Percentiles rank a stretch among this genome's conserved stretches.
These are phyloP conservation scores for Trichoderma arundinaceum DNA, from an alignment of 2,329 filamentous ascomycete genomes.

Conservation along the genomic window DNA sequence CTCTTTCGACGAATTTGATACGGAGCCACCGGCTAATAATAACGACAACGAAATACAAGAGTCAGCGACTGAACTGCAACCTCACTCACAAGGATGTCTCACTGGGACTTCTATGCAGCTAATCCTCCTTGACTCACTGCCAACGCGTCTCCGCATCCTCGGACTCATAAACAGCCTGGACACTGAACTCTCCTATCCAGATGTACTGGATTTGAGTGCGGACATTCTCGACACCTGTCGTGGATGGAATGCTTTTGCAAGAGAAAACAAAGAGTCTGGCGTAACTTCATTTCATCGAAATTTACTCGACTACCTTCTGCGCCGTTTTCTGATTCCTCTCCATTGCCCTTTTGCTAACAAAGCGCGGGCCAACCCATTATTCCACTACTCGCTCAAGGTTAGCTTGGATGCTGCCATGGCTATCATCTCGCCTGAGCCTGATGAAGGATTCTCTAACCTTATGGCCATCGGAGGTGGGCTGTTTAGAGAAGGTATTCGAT, in stretches of 20 bases:
- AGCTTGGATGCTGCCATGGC: neutral
- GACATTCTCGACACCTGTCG: neutral
- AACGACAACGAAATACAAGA: slow-evolving; percentile 31
- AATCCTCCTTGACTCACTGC: neutral
- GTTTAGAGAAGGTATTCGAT: slow-evolving; percentile 5
- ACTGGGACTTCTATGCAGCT: slow-evolving; percentile 4
- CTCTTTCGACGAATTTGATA: slow-evolving; percentile 55
- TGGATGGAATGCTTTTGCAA: neutral
- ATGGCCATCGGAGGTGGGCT: neutral
- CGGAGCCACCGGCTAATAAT: slow-evolving; percentile 53
- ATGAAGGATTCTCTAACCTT: slow-evolving; percentile 9
- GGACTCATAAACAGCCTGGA: neutral
- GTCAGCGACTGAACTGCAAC: neutral
- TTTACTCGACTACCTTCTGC: slow-evolving; percentile 4
- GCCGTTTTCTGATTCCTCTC: neutral
- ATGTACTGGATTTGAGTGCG: neutral
- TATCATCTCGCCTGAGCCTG: neutral
- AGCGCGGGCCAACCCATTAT: neutral
- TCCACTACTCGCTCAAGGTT: slow-evolving; percentile 14
- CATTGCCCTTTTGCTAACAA: slow-evolving; percentile 10
- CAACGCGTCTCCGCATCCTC: neutral
- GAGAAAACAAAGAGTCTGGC: neutral
- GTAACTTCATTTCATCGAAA: neutral
- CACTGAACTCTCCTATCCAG: slow-evolving; percentile 3
- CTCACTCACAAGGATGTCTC: neutral